phyloP scores from a whole-genome alignment of 1,139 yeast genomes.

The Yamadazyma diospyri region DNA sequence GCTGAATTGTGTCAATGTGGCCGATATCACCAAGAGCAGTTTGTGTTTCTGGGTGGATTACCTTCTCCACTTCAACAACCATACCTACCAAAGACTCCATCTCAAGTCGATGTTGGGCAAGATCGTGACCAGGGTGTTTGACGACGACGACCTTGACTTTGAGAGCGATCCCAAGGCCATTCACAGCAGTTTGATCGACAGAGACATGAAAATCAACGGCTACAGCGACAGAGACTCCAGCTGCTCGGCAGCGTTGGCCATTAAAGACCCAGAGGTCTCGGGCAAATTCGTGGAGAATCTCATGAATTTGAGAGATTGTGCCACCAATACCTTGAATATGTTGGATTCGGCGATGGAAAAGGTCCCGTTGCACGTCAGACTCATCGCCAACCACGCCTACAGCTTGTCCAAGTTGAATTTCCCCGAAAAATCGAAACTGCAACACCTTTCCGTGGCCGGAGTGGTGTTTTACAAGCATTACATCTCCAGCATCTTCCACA shows the following conservation, averaged over 20 bases:
- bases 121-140: slow-evolving; percentile 44
- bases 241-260: slow-evolving; percentile 64
- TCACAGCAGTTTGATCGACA: slow-evolving; percentile 44
- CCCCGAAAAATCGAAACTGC: slow-evolving; percentile 50
- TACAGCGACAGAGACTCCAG: slow-evolving; percentile 25
- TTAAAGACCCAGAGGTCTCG: slow-evolving; percentile 72
- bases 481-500: slow-evolving; percentile 59
- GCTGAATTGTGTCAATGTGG: slow-evolving; percentile 21
- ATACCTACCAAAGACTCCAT: slow-evolving; percentile 56
- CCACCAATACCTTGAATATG: slow-evolving; percentile 54
- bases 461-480: slow-evolving; percentile 63
- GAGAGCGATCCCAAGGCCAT: slow-evolving; percentile 82
- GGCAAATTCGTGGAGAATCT: slow-evolving; percentile 67
- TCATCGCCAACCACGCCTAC: slow-evolving; percentile 36
- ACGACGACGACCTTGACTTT: slow-evolving; percentile 57
- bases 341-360: slow-evolving; percentile 33
- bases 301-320: slow-evolving; percentile 67
- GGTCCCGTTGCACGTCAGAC: slow-evolving; percentile 61
- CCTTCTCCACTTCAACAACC: slow-evolving; percentile 53
- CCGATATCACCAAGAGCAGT: slow-evolving; percentile 35
- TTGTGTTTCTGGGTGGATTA: slow-evolving; percentile 47
- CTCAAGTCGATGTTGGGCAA: slow-evolving; percentile 54
- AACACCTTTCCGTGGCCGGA: slow-evolving; percentile 66
- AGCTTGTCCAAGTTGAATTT: slow-evolving; percentile 36
- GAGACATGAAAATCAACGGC: slow-evolving; percentile 47